A percentile compares a stretch with the other conserved stretches of the same genome.
Evolutionary conservation across 257 asterid species (phyloP).

Genomic region (Nicotiana noctiflora): DNA sequence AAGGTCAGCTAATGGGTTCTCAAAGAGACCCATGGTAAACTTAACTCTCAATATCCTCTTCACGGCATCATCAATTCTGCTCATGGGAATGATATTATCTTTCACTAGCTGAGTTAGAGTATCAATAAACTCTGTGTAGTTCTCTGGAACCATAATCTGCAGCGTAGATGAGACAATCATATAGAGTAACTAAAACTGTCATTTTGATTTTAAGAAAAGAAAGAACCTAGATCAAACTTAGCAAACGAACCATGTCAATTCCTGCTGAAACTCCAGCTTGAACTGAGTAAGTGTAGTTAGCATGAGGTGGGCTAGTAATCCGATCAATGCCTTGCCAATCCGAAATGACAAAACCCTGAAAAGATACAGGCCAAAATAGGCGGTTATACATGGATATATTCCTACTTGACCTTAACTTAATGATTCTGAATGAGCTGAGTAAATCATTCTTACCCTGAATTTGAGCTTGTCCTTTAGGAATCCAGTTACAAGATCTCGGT

Average conservation of each 20-base stretch:
- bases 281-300: slow-evolving; percentile 26
- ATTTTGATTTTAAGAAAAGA: neutral
- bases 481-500: slow-evolving; percentile 22
- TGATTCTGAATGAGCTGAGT: neutral
- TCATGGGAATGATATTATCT: slow-evolving; percentile 29
- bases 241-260: slow-evolving; percentile 23
- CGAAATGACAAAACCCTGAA: slow-evolving; percentile 26
- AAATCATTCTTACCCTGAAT: slow-evolving; percentile 13
- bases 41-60: slow-evolving; percentile 38
- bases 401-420: neutral
- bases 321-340: slow-evolving; percentile 23
- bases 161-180: neutral
- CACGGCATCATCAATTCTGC: slow-evolving; percentile 46
- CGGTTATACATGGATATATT: neutral
- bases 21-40: slow-evolving; percentile 36
- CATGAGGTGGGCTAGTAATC: slow-evolving; percentile 16
- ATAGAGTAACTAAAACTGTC: neutral
- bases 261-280: slow-evolving; percentile 24
- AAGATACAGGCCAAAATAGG: neutral
- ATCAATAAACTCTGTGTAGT: slow-evolving; percentile 26
- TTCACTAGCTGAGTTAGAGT: slow-evolving; percentile 26
- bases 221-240: neutral
- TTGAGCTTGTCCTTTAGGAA: slow-evolving; percentile 24
- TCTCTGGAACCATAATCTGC: slow-evolving; percentile 40
- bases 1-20: slow-evolving; percentile 38